Evolutionary conservation across 768 basidiomycete species (phyloP).

Genomic region (Phaffia tasmanica): DNA sequence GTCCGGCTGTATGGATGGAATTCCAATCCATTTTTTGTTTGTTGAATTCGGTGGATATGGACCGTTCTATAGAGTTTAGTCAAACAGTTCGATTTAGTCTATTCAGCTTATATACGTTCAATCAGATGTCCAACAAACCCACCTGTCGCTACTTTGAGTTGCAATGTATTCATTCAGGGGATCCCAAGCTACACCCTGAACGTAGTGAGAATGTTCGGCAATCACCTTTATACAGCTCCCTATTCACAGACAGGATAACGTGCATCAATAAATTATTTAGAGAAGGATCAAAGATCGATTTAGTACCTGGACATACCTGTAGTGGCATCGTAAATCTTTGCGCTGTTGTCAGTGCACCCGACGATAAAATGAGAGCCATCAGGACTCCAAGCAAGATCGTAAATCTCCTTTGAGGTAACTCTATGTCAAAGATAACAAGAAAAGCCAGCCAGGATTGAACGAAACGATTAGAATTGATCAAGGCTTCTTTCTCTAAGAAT

Average conservation of each 20-base stretch:
- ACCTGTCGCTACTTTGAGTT: slow-evolving; percentile 88
- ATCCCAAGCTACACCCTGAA: slow-evolving; percentile 99
- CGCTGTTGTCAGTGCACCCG: slow-evolving; percentile 94
- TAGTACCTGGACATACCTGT: slow-evolving; percentile 49
- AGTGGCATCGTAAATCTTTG: slow-evolving; percentile 62
- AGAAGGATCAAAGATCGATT: slow-evolving; percentile 1
- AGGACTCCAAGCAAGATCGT: slow-evolving; percentile 96
- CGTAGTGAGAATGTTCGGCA: slow-evolving; percentile 89
- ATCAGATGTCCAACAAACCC: slow-evolving; percentile 10
- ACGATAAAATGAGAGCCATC: slow-evolving; percentile 85
- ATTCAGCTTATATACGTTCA: not conserved
- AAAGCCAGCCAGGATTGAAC: not conserved
- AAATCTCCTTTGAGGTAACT: slow-evolving; percentile 89
- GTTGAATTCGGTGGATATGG: slow-evolving; percentile 78
- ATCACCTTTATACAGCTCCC: slow-evolving; percentile 81
- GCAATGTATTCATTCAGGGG: slow-evolving; percentile 94
- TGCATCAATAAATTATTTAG: not conserved
- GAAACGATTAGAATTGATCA: not conserved
- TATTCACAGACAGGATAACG: slow-evolving; percentile 35
- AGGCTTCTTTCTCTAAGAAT: not conserved
- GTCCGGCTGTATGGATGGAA: slow-evolving; percentile 45
- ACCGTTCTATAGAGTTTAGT: slow-evolving; percentile 48
- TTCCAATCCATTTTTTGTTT: slow-evolving; percentile 70
- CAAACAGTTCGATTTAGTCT: not conserved
- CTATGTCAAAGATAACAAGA: slow-evolving; percentile 40